These are phyloP conservation scores for Gentiana straminea DNA, from an alignment of 257 asterid species.

Conservation along the genomic window DNA sequence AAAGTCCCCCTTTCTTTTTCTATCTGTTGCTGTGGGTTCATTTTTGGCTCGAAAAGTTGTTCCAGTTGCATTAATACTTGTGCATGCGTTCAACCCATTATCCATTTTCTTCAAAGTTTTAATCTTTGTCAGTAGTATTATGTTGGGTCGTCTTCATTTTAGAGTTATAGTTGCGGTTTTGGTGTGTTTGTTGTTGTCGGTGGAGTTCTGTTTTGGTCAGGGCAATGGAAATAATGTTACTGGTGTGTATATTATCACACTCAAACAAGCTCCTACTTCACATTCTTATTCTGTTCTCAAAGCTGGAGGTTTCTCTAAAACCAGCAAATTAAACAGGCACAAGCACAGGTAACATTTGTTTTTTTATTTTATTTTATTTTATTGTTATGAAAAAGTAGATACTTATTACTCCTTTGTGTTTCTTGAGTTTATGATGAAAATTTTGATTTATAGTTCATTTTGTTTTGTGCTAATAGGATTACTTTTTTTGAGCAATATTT, in stretches of 20 bases:
- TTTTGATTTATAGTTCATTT: neutral
- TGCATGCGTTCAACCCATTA: neutral
- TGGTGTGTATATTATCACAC: conserved; percentile 81
- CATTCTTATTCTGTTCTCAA: conserved; percentile 51
- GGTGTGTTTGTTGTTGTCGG: conserved; percentile 40
- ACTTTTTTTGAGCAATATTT: neutral
- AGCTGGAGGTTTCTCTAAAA: conserved; percentile 22
- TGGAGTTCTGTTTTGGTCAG: conserved; percentile 30
- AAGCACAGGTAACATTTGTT: conserved; percentile 12
- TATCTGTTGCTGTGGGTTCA: conserved; percentile 9
- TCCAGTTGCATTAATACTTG: neutral
- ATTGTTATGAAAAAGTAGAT: neutral
- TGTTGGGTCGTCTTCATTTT: conserved; percentile 37
- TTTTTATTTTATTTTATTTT: neutral
- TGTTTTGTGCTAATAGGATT: neutral
- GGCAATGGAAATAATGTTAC: conserved; percentile 26
- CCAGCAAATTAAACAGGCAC: conserved; percentile 37
- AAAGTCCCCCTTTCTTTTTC: conserved; percentile 24
- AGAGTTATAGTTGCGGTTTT: conserved; percentile 16
- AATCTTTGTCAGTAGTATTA: conserved; percentile 8
- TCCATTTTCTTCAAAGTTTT: neutral
- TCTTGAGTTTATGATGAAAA: neutral
- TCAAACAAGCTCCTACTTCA: conserved; percentile 59
- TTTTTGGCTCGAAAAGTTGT: neutral
- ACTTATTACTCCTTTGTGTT: neutral